phyloP scores from a whole-genome alignment of 1,139 yeast species.

The Taiozyma sp. region DNA sequence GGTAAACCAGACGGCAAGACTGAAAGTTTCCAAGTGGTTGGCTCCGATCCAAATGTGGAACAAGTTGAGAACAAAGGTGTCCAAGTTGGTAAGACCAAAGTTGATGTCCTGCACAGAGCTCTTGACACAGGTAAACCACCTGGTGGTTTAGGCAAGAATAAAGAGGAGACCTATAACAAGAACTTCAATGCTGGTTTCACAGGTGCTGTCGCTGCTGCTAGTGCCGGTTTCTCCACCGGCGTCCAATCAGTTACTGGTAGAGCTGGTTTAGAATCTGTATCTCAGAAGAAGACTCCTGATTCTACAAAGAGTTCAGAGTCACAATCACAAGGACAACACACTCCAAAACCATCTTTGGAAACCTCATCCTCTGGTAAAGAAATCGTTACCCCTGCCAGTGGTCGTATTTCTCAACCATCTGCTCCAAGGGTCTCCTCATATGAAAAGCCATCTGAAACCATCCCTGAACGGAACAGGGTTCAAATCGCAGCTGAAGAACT shows the following conservation, averaged over 20 bases:
- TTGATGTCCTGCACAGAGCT: neutral
- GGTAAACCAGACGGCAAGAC: conserved; percentile 7
- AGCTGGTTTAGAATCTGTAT: conserved; percentile 1
- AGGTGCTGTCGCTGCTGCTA: conserved; percentile 4
- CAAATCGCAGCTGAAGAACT: neutral
- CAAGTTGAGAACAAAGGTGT: conserved; percentile 7
- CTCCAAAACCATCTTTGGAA: neutral
- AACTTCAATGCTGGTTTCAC: conserved; percentile 6
- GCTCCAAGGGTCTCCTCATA: neutral
- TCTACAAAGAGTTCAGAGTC: neutral
- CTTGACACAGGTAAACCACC: neutral
- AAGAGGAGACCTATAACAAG: conserved; percentile 2
- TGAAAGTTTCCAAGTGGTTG: conserved; percentile 11
- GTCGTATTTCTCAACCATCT: conserved; percentile 1
- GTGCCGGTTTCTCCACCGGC: conserved; percentile 11
- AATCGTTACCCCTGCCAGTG: neutral
- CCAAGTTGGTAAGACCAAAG: neutral
- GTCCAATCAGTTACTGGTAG: conserved; percentile 2
- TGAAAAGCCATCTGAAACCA: neutral
- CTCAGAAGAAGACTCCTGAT: neutral
- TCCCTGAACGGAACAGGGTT: neutral
- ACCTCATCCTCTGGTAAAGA: neutral
- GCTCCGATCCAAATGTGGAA: conserved; percentile 1
- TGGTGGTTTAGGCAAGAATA: neutral
- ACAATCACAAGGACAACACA: no score